phyloP scores from a whole-genome alignment of 345 rosid genomes.

The Balakata baccata region DNA sequence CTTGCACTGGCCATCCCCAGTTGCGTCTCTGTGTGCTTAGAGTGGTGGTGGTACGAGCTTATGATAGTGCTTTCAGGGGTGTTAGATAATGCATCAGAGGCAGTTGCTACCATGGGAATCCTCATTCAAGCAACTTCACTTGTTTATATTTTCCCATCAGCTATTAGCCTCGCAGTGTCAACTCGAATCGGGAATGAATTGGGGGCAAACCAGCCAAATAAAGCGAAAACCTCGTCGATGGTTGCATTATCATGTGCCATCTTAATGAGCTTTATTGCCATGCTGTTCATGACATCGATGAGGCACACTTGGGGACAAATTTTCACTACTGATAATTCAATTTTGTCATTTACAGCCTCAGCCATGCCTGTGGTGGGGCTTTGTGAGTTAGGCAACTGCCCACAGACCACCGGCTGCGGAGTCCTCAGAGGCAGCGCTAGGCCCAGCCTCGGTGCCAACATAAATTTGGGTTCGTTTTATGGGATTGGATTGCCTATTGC shows the following conservation, averaged over 20 bases:
- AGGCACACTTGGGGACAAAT: conserved; percentile 44
- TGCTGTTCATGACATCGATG: conserved; percentile 36
- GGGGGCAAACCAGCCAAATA: conserved; percentile 38
- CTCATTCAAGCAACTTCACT: neutral
- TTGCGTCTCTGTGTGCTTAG: conserved; percentile 50
- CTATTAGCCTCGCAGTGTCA: conserved; percentile 36
- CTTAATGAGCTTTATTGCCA: conserved; percentile 32
- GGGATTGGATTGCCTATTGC: conserved; percentile 51
- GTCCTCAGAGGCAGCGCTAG: conserved; percentile 52
- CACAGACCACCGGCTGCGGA: conserved; percentile 56
- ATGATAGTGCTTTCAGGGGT: conserved; percentile 34
- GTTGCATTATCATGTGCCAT: conserved; percentile 38
- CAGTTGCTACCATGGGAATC: conserved; percentile 55
- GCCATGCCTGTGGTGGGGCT: conserved; percentile 51
- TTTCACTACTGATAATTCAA: conserved; percentile 40
- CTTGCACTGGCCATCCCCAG: conserved; percentile 46
- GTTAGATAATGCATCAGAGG: conserved; percentile 17
- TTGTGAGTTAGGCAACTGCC: conserved; percentile 46
- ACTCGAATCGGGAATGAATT: conserved; percentile 48
- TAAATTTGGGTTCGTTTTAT: conserved; percentile 30
- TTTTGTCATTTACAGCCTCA: conserved; percentile 37
- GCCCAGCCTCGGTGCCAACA: conserved; percentile 44
- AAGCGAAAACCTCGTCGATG: conserved; percentile 36
- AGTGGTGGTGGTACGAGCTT: conserved; percentile 70
- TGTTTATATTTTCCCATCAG: conserved; percentile 49